Base-by-base conservation (phyloP, 2,329 filamentous ascomycete species). In the Thielaviopsis populi region DNA sequence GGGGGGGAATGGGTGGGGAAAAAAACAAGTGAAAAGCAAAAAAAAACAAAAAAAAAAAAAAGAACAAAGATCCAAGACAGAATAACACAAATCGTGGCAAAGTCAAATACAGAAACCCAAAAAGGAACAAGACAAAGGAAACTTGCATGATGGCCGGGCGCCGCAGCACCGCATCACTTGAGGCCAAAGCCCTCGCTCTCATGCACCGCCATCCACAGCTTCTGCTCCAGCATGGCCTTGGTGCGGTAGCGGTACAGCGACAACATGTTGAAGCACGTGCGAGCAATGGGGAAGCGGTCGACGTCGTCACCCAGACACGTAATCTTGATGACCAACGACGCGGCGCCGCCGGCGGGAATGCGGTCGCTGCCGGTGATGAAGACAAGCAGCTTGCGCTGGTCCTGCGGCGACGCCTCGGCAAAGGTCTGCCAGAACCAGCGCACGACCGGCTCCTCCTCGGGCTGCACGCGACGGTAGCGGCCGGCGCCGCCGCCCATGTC, bases 161-260 rank as follows among this genome's bases (percentile, higher is more conserved):
- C 13, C 22, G 43, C 19, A 62, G 6, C 10, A 19, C n/a, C 19
- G 30, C 53, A 40, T 78, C 72, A 92, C 72, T 91, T 94, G 73
- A 96, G 78, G 40, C 91, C 91, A 79, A 96, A 96, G 2, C 91
- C 91, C 73, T 95, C 90, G 70, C 91, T 95, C 73, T 91, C 90
- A 68, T 83, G 78, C n/a, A 96, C 90, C 3, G 91, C 91, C 67
- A 83, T 82, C 90, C 91, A 95, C 40, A 96, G 76, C 76, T 85
- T 84, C 61, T 74, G 75, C 72, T 89, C 86, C 66, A 96, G 73
- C 68, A 82, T 85, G 70, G 84, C 79, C 68, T 79, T 83, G 2
- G 81, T 83, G 42, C 74, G 72, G 73, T 92, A 96, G 56, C 83
- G 80, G 75, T 86, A 92, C 65, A 96, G 75, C 3, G 86, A 85